Evolutionary conservation across 495 filamentous ascomycete species (phyloP), one percentile per base, ranked within the genome.

Genomic region (Aspergillus coremiiformis): DNA sequence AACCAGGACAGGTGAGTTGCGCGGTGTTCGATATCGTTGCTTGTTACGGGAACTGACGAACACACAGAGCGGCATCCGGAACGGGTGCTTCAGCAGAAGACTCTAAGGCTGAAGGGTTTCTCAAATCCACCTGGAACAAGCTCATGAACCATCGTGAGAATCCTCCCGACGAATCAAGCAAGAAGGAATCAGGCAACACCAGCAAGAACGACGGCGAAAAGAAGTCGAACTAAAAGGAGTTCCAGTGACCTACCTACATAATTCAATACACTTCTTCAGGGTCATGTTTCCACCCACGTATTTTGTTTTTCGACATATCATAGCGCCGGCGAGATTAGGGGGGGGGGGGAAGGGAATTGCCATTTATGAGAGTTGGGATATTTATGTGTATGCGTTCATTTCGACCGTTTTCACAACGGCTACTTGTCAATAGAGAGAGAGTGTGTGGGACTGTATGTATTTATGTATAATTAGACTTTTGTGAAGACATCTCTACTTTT

Each of bases 81-180:
- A 51, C 63, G 8, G 39, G 45, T 21, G 49, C 58, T 26, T 47
- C 47, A 4, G 30, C 58, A 22, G 63, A 62, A 5, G 76, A 81
- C 7, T 62, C 73, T 58, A 85, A 86, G 68, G 77, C 83, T 57
- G 87, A 93, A 70, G 86, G 90, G 8, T 92, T 96, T 61, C 69
- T 96, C 43, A 95, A 90, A 66, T 84, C 83, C 15, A 79, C 91
- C 41, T 96, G 91, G 91, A 85, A 96, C 60, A 87, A 81, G 54
- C 63, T 97, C 26, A 95, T 84, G 42, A 84, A 88, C 57, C 83
- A 92, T 56, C 80, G 65, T 33, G 65, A 70, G 52, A 65, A 61
- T 43, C 68, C 58, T 5, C 61, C 62, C 44, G 58, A 49, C 22
- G 56, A 67, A 10, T 60, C 71, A 21, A 58, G 51, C 52, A 62